Evolutionary conservation across 2,329 filamentous ascomycete genomes (phyloP).

Genomic region (Aspergillus hiratsukae): DNA sequence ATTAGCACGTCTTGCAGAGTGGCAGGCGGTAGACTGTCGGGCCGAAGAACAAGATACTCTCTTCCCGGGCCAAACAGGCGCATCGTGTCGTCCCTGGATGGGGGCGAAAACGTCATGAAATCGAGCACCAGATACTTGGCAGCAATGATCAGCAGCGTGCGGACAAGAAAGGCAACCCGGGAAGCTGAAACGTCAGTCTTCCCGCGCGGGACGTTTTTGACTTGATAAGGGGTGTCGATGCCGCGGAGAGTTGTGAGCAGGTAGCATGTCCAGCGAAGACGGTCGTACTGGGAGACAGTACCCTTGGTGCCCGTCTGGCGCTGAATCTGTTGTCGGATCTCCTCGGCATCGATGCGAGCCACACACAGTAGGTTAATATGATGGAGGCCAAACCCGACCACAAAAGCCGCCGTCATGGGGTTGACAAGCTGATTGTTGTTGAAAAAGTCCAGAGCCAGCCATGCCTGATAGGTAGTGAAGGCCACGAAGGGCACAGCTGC

Average conservation of each 20-base stretch:
- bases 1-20: not conserved
- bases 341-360: not conserved
- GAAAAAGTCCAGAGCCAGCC: not conserved
- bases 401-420: not conserved
- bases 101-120: not conserved
- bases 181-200: not conserved
- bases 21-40: not conserved
- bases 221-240: not conserved
- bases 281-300: not conserved
- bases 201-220: not conserved
- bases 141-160: not conserved
- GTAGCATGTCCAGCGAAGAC: not conserved
- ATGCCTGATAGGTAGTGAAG: not conserved
- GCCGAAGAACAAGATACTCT: not conserved
- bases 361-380: not conserved
- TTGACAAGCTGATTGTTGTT: not conserved
- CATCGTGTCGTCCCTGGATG: not conserved
- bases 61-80: not conserved
- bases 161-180: not conserved
- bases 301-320: not conserved
- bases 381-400: not conserved
- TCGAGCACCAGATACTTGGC: not conserved
- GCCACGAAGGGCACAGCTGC: not conserved
- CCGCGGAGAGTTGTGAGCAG: not conserved
- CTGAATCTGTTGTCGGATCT: not conserved